phyloP scores from a whole-genome alignment of 352 stramenopile species.

The Phytophthora hibernalis region DNA sequence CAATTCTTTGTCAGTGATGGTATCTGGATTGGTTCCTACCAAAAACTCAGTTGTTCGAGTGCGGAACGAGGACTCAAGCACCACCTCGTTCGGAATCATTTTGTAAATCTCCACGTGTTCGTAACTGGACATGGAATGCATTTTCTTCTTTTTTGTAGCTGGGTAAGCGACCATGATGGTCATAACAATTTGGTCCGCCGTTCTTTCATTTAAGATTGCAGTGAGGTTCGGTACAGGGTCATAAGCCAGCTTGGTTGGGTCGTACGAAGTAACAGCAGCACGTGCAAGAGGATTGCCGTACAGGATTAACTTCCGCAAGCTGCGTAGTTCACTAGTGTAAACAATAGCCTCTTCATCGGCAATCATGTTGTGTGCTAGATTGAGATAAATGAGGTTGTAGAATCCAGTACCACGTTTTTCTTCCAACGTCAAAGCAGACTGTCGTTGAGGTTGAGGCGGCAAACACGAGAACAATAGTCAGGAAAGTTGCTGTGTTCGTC shows the following conservation, averaged over 20 bases:
- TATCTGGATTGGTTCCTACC: constrained; percentile 32
- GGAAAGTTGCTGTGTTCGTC: neutral
- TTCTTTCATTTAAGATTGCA: constrained; percentile 40
- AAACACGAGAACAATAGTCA: constrained; percentile 6
- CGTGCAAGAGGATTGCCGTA: constrained; percentile 80
- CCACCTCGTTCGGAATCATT: constrained; percentile 73
- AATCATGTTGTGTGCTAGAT: constrained; percentile 79
- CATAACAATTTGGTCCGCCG: constrained; percentile 34
- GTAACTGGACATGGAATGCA: constrained; percentile 51
- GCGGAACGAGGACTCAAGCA: constrained; percentile 62
- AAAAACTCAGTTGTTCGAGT: constrained; percentile 58
- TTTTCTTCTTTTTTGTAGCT: constrained; percentile 71
- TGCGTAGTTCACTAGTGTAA: constrained; percentile 54
- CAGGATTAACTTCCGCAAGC: constrained; percentile 72
- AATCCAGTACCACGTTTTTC: constrained; percentile 73
- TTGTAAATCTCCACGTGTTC: constrained; percentile 87
- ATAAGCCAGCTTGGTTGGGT: constrained; percentile 72
- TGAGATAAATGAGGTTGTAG: constrained; percentile 74
- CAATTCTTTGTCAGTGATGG: constrained; percentile 30
- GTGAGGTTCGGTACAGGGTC: constrained; percentile 73
- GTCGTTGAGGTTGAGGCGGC: neutral
- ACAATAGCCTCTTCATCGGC: constrained; percentile 55
- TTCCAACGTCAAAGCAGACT: constrained; percentile 60
- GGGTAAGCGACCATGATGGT: constrained; percentile 70
- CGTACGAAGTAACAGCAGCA: constrained; percentile 64